Conservation (phyloP, 768 basidiomycete genomes). For the Hydnum rufescens region DNA sequence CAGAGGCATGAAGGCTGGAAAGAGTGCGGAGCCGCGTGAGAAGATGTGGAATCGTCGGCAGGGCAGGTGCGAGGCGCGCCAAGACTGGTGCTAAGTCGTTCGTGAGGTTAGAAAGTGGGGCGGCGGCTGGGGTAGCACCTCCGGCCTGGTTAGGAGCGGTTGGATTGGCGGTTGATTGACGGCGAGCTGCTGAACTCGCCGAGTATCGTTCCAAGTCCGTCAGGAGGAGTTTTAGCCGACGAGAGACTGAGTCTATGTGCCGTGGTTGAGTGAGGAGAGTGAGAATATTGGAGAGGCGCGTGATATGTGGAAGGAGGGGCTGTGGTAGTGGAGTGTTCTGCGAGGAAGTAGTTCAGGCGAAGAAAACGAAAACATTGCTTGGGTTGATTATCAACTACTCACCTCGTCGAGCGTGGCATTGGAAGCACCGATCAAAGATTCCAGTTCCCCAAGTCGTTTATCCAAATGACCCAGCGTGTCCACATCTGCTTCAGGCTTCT, state of each 20-base stretch:
- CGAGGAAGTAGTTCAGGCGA: not conserved
- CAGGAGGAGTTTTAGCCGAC: constrained; percentile 77
- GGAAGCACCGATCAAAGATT: constrained; percentile 67
- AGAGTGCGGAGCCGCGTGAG: constrained; percentile 75
- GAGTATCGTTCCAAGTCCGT: constrained; percentile 80
- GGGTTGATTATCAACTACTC: too few relatives aligned
- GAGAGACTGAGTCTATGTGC: constrained; percentile 87
- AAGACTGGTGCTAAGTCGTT: constrained; percentile 19
- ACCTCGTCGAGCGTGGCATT: constrained; percentile 69
- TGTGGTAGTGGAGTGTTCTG: constrained; percentile 56
- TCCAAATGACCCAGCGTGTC: constrained; percentile 56
- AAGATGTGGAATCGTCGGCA: constrained; percentile 45
- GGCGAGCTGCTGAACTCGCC: constrained; percentile 3
- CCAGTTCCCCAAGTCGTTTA: constrained; percentile 62
- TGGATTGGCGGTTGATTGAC: not conserved
- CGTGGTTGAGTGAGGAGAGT: constrained; percentile 83
- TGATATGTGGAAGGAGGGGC: constrained; percentile 64
- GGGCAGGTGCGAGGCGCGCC: constrained; percentile 22
- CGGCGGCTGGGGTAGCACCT: not conserved
- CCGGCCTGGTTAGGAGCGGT: not conserved
- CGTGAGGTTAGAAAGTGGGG: constrained; percentile 11
- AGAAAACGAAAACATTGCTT: not conserved
- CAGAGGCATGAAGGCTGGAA: constrained; percentile 59
- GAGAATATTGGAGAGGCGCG: constrained; percentile 67
- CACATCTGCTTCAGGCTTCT: constrained; percentile 16